Percentiles rank a stretch among this genome's conserved stretches.
These are phyloP conservation scores for Colletotrichum abscissum DNA, from an alignment of 2,329 filamentous ascomycete species.

Conservation along the genomic window DNA sequence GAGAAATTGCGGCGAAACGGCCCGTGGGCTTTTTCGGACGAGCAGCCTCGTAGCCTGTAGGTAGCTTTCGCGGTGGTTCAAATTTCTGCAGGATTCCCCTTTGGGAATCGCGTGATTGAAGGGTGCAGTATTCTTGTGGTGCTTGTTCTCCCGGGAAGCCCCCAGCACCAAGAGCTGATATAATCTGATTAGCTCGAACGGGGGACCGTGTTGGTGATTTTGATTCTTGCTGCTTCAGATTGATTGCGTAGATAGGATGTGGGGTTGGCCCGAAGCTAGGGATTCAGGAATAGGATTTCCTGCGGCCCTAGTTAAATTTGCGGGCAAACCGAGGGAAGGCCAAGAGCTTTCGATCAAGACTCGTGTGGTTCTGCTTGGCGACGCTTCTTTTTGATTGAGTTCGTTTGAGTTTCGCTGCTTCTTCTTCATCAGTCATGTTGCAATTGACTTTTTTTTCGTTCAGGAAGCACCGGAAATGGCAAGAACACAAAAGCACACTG, in stretches of 20 bases:
- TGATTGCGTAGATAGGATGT: not conserved
- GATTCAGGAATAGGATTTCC: constrained; percentile 12
- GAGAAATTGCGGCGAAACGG: not conserved
- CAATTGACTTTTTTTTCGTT: not conserved
- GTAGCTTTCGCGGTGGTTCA: not conserved
- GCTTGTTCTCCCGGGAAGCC: not conserved
- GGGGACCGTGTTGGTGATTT: not conserved
- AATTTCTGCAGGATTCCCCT: not conserved
- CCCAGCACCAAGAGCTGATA: not conserved
- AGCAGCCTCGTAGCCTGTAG: no score
- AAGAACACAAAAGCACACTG: not conserved
- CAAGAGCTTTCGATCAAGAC: no score
- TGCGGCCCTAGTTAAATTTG: constrained; percentile 9
- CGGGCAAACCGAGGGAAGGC: constrained; percentile 8
- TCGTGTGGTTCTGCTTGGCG: not conserved
- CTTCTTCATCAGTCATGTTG: not conserved
- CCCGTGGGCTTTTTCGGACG: not conserved
- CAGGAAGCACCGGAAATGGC: not conserved
- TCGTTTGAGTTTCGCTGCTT: not conserved
- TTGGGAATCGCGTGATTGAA: not conserved
- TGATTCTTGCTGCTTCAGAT: constrained; percentile 14
- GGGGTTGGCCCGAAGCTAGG: not conserved
- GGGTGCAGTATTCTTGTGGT: not conserved
- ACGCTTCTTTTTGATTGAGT: not conserved
- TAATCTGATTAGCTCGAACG: not conserved